Conservation (phyloP, 2,329 filamentous ascomycete genomes). For the Zarea fungicola region DNA sequence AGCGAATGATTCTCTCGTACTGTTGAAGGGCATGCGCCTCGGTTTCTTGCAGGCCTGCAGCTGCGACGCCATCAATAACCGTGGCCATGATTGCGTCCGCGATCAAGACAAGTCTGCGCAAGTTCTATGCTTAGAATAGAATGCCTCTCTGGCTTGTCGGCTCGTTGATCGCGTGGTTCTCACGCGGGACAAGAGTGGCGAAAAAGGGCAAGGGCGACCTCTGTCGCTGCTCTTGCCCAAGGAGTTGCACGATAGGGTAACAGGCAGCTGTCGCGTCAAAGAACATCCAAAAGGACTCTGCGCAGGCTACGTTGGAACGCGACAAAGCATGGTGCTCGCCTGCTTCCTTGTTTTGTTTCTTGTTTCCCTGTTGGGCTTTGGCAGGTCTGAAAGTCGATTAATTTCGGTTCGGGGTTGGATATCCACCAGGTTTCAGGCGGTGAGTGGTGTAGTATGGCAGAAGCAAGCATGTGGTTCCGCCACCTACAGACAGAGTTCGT, state of each 20-base stretch:
- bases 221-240: background rate
- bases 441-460: conserved; percentile 26
- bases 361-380: background rate
- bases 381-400: background rate
- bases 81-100: conserved; percentile 17
- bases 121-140: background rate
- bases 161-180: background rate
- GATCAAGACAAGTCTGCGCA: background rate
- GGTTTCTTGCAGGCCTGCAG: conserved; percentile 34
- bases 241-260: background rate
- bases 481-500: background rate
- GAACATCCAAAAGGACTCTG: background rate
- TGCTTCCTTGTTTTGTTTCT: background rate
- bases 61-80: conserved; percentile 18
- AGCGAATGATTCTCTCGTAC: conserved; percentile 73
- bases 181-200: background rate
- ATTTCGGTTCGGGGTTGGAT: conserved; percentile 2
- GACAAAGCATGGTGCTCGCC: background rate
- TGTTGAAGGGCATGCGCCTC: conserved; percentile 57
- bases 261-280: background rate
- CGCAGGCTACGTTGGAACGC: conserved; percentile 1
- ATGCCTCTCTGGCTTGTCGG: background rate
- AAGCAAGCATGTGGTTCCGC: conserved; percentile 8
- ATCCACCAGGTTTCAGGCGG: conserved; percentile 24
- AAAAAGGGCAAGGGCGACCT: background rate